Percentiles rank a stretch among this genome's conserved stretches.
Conservation (phyloP, 2,329 filamentous ascomycete species). For the Colletotrichum musicola region DNA sequence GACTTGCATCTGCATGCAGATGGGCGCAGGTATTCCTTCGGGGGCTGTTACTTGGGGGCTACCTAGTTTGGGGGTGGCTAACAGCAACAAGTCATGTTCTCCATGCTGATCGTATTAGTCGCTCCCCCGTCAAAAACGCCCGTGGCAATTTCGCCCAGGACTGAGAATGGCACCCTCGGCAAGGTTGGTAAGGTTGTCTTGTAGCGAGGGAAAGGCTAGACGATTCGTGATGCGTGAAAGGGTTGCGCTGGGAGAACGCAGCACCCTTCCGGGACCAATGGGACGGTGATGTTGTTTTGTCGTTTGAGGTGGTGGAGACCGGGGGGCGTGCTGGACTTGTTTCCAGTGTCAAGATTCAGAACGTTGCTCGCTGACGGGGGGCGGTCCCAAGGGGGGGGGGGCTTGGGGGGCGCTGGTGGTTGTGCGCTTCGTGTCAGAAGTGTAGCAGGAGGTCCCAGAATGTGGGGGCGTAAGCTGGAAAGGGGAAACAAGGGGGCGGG, state of each 20-base stretch:
- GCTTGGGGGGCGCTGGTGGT: not conserved
- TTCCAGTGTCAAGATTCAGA: slow-evolving; percentile 27
- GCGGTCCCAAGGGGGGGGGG: not conserved
- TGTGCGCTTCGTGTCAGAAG: slow-evolving; percentile 38
- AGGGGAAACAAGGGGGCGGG: not conserved
- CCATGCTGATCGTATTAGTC: too few species aligned
- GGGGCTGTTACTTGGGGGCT: too few species aligned
- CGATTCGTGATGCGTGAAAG: slow-evolving; percentile 14
- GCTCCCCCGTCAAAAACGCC: too few species aligned
- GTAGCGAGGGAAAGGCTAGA: slow-evolving; percentile 28
- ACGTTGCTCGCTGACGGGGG: slow-evolving; percentile 13
- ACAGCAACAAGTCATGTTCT: too few species aligned
- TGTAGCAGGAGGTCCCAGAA: slow-evolving; percentile 34
- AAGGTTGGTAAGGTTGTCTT: slow-evolving; percentile 1
- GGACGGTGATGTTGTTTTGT: slow-evolving; percentile 23
- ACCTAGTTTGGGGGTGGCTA: too few species aligned
- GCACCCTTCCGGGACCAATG: slow-evolving; percentile 3
- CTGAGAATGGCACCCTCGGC: not conserved
- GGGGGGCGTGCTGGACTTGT: slow-evolving; percentile 23
- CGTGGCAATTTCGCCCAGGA: not conserved
- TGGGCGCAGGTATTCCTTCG: not conserved
- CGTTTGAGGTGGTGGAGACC: slow-evolving; percentile 13
- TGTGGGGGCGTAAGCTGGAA: slow-evolving; percentile 1
- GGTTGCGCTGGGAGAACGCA: too few species aligned
- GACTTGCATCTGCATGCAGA: not conserved